phyloP scores from a whole-genome alignment of 2,329 filamentous ascomycete species.

The Colletotrichum horii region DNA sequence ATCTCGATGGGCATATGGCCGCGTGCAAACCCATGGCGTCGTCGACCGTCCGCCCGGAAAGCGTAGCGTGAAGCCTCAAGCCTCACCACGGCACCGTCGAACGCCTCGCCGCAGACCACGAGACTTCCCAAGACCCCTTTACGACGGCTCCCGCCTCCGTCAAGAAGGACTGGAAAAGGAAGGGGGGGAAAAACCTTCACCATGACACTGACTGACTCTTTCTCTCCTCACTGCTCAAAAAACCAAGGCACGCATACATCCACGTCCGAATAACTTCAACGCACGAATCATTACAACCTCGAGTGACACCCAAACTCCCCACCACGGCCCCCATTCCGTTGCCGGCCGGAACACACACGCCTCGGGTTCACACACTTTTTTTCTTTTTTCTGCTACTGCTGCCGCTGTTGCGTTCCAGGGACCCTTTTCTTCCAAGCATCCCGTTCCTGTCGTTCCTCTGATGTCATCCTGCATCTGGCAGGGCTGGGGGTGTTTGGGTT shows the following conservation, averaged over 20 bases:
- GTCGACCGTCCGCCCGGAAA: background rate
- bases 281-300: background rate
- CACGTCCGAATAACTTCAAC: background rate
- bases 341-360: background rate
- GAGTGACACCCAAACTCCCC: background rate
- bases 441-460: conserved; percentile 5
- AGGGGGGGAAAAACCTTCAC: background rate
- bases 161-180: background rate
- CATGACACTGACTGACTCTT: background rate
- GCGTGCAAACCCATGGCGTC: background rate
- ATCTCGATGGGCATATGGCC: background rate
- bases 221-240: background rate
- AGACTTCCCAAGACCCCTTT: background rate
- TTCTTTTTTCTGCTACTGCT: background rate
- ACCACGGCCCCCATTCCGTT: background rate
- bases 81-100: background rate
- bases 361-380: background rate
- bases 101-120: background rate
- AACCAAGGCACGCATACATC: background rate
- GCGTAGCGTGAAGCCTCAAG: background rate
- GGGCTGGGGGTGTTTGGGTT: background rate
- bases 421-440: background rate
- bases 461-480: conserved; percentile 17
- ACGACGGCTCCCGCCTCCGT: background rate
- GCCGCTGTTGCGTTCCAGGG: background rate